Percentiles rank a stretch among this genome's conserved stretches.
phyloP scores from a whole-genome alignment of 1,139 yeast species.

The Scheffersomyces segobiensis region DNA sequence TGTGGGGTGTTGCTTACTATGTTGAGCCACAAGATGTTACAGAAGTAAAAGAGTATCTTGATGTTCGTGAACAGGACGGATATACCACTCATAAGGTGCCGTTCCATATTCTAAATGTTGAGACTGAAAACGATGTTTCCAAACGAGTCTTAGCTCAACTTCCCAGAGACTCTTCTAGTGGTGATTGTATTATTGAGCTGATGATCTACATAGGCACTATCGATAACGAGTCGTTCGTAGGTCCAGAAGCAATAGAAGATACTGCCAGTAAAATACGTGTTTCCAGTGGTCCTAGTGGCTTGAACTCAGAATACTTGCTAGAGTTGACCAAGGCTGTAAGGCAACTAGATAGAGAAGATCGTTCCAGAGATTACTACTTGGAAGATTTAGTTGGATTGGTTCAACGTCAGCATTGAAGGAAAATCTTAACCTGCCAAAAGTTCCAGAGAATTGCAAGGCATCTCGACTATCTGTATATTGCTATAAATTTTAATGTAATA shows the following conservation, averaged over 20 bases:
- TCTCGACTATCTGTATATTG: too few relatives aligned
- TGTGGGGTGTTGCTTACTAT: conserved; percentile 84
- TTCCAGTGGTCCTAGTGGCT: conserved; percentile 79
- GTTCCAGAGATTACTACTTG: conserved; percentile 34
- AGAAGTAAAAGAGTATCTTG: conserved; percentile 67
- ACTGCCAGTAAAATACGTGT: conserved; percentile 63
- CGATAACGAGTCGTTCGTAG: conserved; percentile 78
- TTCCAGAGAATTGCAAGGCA: background rate
- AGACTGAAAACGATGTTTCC: conserved; percentile 10
- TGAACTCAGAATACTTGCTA: conserved; percentile 68
- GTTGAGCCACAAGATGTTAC: conserved; percentile 66
- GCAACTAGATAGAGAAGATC: conserved; percentile 39
- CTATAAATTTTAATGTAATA: too few relatives aligned
- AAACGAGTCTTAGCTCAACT: conserved; percentile 2
- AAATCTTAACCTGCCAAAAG: background rate
- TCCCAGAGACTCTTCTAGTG: conserved; percentile 28
- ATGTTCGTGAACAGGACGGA: conserved; percentile 86
- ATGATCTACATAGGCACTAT: conserved; percentile 82
- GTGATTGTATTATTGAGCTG: conserved; percentile 52
- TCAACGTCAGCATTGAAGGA: background rate
- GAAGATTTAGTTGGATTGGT: conserved; percentile 31
- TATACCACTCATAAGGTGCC: conserved; percentile 72
- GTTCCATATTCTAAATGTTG: conserved; percentile 50
- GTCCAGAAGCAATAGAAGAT: conserved; percentile 61
- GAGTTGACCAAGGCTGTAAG: conserved; percentile 55